Percentiles rank a stretch among this genome's conserved stretches.
Conservation (phyloP, 805 yeast genomes). For the Ogataea trehaloabstinens region DNA sequence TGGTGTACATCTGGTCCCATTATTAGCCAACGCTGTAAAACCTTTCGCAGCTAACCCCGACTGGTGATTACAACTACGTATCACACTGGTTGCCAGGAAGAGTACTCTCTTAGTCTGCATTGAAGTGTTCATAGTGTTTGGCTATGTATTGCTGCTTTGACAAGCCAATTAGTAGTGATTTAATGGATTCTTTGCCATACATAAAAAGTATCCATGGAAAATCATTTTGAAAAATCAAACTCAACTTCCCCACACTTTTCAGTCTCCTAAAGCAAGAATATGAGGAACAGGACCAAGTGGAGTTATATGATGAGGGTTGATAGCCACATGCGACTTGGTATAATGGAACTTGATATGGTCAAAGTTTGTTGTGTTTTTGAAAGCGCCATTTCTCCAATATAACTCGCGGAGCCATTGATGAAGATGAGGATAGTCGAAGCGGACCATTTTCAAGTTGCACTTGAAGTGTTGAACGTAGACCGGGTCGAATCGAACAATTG, state of each 20-base stretch:
- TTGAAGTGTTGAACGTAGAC: constrained; percentile 95
- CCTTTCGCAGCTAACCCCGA: too few relatives aligned
- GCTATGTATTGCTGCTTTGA: too few relatives aligned
- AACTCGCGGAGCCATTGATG: constrained; percentile 79
- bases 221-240: too few relatives aligned
- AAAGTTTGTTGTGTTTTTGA: constrained; percentile 77
- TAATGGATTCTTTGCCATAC: too few relatives aligned
- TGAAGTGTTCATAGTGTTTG: too few relatives aligned
- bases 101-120: too few relatives aligned
- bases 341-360: constrained; percentile 91
- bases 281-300: constrained; percentile 88
- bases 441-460: constrained; percentile 79
- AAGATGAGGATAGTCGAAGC: constrained; percentile 73
- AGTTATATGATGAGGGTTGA: constrained; percentile 81
- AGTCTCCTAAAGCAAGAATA: constrained; percentile 46
- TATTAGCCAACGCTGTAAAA: too few relatives aligned
- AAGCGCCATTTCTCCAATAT: constrained; percentile 72
- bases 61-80: too few relatives aligned
- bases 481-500: constrained; percentile 87
- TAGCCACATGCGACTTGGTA: constrained; percentile 76
- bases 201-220: too few relatives aligned
- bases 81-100: too few relatives aligned
- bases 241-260: constrained; percentile 1
- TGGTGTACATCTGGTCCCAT: too few relatives aligned
- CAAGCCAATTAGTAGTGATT: too few relatives aligned